Evolutionary conservation across 257 asterid species (phyloP).

Genomic region (Perilla frutescens): DNA sequence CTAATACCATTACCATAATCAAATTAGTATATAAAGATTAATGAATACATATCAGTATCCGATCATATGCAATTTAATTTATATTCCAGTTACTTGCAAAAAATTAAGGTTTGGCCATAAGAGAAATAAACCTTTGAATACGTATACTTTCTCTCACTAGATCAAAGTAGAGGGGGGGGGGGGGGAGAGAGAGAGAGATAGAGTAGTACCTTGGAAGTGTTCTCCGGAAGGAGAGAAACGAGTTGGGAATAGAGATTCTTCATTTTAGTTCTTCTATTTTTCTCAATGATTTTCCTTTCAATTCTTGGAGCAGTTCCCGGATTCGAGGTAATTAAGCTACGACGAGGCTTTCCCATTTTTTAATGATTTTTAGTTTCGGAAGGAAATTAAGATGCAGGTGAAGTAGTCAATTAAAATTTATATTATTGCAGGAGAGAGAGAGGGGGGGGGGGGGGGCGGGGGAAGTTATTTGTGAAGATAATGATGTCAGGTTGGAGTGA

Average conservation of each 20-base stretch:
- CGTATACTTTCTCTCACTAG: background rate
- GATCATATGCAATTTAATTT: too few species aligned
- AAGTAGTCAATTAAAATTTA: too few species aligned
- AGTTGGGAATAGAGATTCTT: constrained; percentile 51
- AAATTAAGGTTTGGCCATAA: too few species aligned
- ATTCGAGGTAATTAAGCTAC: background rate
- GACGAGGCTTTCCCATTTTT: constrained; percentile 31
- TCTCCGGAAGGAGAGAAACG: constrained; percentile 46
- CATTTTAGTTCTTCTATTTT: constrained; percentile 54
- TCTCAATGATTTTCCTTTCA: constrained; percentile 60
- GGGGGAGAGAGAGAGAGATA: constrained; percentile 14
- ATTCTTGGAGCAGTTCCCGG: constrained; percentile 39
- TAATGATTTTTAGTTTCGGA: background rate
- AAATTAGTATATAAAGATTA: too few species aligned
- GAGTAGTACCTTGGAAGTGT: constrained; percentile 40
- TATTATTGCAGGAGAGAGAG: too few species aligned
- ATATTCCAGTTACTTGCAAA: too few species aligned
- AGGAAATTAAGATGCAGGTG: too few species aligned
- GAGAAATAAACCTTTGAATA: too few species aligned
- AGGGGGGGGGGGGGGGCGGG: too few species aligned
- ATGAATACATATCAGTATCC: too few species aligned
- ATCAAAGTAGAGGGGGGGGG: background rate
- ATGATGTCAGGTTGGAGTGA: background rate
- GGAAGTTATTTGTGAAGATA: background rate
- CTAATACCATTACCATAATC: too few species aligned